Evolutionary conservation across 257 asterid species (phyloP).

Genomic region (Nyctanthes arbortristis): DNA sequence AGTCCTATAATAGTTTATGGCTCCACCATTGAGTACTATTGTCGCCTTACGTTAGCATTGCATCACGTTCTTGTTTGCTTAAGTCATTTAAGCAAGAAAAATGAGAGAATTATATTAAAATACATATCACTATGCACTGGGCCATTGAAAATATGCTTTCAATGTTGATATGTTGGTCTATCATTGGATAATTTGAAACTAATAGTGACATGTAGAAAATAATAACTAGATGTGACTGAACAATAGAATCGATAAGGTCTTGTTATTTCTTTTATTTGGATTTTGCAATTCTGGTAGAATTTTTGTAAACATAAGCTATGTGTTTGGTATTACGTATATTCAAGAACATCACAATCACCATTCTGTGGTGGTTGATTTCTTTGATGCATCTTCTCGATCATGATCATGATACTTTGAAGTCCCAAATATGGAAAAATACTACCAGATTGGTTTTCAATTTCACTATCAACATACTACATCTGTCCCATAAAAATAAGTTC

Average conservation of each 20-base stretch:
- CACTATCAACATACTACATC: too few species aligned
- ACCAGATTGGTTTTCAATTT: too few species aligned
- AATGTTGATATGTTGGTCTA: background rate
- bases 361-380: background rate
- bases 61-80: slow-evolving; percentile 20
- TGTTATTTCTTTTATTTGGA: too few species aligned
- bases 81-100: background rate
- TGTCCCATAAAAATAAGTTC: too few species aligned
- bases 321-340: background rate
- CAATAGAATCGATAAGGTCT: background rate
- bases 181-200: background rate
- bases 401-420: background rate
- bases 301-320: too few species aligned
- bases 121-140: background rate
- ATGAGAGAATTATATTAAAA: too few species aligned
- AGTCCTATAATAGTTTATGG: too few species aligned
- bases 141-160: background rate
- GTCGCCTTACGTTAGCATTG: slow-evolving; percentile 27
- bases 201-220: too few species aligned
- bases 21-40: too few species aligned
- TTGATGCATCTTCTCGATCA: background rate
- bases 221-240: background rate
- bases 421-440: too few species aligned
- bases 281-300: too few species aligned
- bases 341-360: background rate